Evolutionary conservation across 805 yeast species (phyloP).

Genomic region (Komagataella ulmi): DNA sequence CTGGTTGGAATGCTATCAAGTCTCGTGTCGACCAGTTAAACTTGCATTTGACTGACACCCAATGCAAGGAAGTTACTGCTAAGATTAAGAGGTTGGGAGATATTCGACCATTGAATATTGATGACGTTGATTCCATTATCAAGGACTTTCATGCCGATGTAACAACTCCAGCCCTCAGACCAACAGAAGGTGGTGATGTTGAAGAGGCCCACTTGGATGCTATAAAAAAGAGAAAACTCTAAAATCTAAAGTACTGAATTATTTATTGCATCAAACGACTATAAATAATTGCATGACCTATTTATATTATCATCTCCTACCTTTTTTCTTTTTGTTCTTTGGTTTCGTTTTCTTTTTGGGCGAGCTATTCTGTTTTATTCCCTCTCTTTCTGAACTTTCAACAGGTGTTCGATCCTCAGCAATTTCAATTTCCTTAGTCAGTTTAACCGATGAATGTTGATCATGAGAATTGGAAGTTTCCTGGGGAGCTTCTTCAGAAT

Average conservation of each 20-base stretch:
- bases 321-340: background rate
- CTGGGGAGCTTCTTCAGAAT: background rate
- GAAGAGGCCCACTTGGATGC: constrained; percentile 14
- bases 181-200: constrained; percentile 18
- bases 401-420: background rate
- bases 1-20: constrained; percentile 99
- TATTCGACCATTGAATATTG: constrained; percentile 85
- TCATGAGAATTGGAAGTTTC: background rate
- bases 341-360: background rate
- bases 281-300: constrained; percentile 1
- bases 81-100: constrained; percentile 93
- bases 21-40: constrained; percentile 96
- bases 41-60: constrained; percentile 78
- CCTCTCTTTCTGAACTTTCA: background rate
- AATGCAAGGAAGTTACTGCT: constrained; percentile 86
- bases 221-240: constrained; percentile 19
- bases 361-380: background rate
- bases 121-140: constrained; percentile 94
- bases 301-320: background rate
- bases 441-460: background rate
- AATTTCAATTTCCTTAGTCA: background rate
- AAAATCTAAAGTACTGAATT: constrained; percentile 3
- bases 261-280: background rate
- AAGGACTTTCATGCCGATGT: constrained; percentile 82
- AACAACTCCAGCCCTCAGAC: constrained; percentile 34